A percentile compares a stretch with the other conserved stretches of the same genome.
Evolutionary conservation across 352 stramenopile species (phyloP).

Genomic region (Blastocystis hominis): DNA sequence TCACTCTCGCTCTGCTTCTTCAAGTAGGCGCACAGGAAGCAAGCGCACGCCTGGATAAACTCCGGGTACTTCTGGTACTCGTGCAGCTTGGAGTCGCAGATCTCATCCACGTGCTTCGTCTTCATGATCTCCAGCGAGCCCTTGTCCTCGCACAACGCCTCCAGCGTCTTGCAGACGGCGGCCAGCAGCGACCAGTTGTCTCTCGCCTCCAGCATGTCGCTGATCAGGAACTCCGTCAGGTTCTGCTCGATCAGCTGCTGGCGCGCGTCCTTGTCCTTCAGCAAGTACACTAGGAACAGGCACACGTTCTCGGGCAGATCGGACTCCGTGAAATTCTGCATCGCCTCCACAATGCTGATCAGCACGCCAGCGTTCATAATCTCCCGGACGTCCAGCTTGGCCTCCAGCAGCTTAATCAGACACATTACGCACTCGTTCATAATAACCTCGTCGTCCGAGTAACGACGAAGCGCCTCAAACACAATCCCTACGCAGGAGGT

Average conservation of each 20-base stretch:
- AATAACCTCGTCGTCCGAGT: background rate
- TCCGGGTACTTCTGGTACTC: slow-evolving; percentile 25
- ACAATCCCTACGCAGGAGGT: slow-evolving; percentile 2
- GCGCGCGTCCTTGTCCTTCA: slow-evolving; percentile 11
- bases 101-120: background rate
- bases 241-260: slow-evolving; percentile 1
- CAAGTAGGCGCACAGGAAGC: slow-evolving; percentile 41
- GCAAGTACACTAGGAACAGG: slow-evolving; percentile 36
- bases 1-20: background rate
- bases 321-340: slow-evolving; percentile 3
- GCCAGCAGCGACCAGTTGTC: slow-evolving; percentile 29
- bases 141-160: slow-evolving; percentile 40
- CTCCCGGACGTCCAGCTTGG: background rate
- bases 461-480: background rate
- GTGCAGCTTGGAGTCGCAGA: slow-evolving; percentile 33
- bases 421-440: slow-evolving; percentile 41
- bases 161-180: slow-evolving; percentile 13
- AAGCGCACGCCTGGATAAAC: slow-evolving; percentile 26
- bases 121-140: slow-evolving; percentile 32
- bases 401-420: slow-evolving; percentile 32
- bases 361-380: slow-evolving; percentile 10
- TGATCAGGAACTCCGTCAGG: slow-evolving; percentile 46
- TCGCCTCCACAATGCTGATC: slow-evolving; percentile 12
- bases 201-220: slow-evolving; percentile 6
- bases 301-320: slow-evolving; percentile 4